A percentile compares a stretch with the other conserved stretches of the same genome.
Evolutionary conservation across 108 stramenopile species (phyloP).

Genomic region (Tribonema minus): DNA sequence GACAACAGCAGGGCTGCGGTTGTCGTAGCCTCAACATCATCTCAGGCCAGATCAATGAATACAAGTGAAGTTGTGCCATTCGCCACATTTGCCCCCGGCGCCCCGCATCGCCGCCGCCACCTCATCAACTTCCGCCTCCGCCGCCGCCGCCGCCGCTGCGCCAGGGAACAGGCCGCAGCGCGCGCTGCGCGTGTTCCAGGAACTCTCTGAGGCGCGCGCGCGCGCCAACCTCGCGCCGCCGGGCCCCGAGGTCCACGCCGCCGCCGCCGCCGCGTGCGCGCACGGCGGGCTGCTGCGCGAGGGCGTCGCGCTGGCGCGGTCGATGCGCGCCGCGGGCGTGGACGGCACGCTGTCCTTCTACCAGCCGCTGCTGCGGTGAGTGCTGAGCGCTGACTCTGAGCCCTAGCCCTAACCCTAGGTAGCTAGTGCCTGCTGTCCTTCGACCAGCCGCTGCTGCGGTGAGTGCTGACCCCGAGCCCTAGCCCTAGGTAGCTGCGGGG

Average conservation of each 20-base stretch:
- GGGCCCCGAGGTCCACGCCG: background rate
- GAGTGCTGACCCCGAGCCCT: no score
- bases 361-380: background rate
- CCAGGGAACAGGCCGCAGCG: background rate
- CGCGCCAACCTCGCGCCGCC: background rate
- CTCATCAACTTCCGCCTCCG: no score
- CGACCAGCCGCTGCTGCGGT: background rate
- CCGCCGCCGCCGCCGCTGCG: no score
- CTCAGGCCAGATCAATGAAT: background rate
- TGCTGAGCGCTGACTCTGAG: no score
- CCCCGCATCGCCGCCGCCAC: background rate
- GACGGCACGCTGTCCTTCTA: background rate
- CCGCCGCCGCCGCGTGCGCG: background rate
- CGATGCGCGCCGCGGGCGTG: background rate
- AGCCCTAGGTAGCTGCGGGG: no score
- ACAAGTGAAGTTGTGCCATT: no score
- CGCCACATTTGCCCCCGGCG: background rate
- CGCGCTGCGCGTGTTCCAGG: background rate
- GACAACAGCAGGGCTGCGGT: background rate
- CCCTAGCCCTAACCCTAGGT: no score
- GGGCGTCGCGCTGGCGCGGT: background rate
- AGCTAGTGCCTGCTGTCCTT: background rate
- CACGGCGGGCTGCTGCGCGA: background rate
- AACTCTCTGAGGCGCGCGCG: background rate
- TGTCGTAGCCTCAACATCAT: background rate